A percentile compares a stretch with the other conserved stretches of the same genome.
These are phyloP conservation scores for Rhodosporidiobolus sp. DNA, from an alignment of 768 basidiomycete species.

Conservation along the genomic window DNA sequence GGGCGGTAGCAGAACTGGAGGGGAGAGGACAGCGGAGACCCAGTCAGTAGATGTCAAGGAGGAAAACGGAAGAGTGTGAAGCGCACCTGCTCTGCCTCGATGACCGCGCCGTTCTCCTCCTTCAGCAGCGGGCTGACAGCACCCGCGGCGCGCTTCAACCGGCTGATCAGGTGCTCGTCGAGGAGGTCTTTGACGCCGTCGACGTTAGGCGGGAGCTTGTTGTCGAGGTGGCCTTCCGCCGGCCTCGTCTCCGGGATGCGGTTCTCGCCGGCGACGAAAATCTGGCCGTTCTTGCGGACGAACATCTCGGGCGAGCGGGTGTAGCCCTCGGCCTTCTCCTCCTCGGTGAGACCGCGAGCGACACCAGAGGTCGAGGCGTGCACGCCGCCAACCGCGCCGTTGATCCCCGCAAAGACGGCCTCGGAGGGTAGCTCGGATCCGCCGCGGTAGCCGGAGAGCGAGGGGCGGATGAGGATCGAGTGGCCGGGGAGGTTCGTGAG, in stretches of 20 bases:
- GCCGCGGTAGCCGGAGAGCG: not conserved
- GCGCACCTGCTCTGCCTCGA: slow-evolving; percentile 29
- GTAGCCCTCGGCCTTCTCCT: slow-evolving; percentile 22
- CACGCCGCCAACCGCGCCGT: slow-evolving; percentile 22
- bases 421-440: slow-evolving; percentile 7
- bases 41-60: not conserved
- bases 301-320: slow-evolving; percentile 35
- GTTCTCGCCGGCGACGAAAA: slow-evolving; percentile 39
- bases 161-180: slow-evolving; percentile 10
- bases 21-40: not conserved
- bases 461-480: slow-evolving; percentile 33
- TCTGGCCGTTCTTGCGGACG: slow-evolving; percentile 8
- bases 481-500: slow-evolving; percentile 36
- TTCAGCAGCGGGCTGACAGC: slow-evolving; percentile 24
- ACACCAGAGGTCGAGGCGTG: slow-evolving; percentile 25
- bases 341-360: slow-evolving; percentile 14
- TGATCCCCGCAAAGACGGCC: slow-evolving; percentile 35
- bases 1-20: slow-evolving; percentile 51
- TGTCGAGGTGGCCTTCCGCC: not conserved
- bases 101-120: slow-evolving; percentile 27
- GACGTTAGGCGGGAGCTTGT: slow-evolving; percentile 18
- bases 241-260: slow-evolving; percentile 23
- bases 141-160: slow-evolving; percentile 22
- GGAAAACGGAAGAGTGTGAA: not conserved
- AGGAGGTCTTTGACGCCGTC: slow-evolving; percentile 28